phyloP scores from a whole-genome alignment of 108 stramenopile genomes.

The Stephanodiscus triporus region DNA sequence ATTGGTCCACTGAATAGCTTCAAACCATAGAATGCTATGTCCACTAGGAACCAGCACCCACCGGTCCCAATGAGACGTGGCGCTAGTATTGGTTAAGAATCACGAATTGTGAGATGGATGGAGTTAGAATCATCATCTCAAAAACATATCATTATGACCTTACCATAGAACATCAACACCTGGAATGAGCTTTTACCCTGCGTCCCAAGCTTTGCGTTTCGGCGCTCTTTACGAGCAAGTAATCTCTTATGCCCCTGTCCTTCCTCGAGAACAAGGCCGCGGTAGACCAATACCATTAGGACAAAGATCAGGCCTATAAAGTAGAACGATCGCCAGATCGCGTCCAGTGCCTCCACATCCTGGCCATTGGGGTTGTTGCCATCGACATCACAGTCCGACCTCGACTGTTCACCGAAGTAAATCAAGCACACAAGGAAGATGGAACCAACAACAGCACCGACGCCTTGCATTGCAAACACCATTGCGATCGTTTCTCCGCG shows the following conservation, averaged over 20 bases:
- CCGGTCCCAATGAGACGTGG: constrained; percentile 25
- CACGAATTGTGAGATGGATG: neutral
- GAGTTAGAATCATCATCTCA: neutral
- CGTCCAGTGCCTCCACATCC: neutral
- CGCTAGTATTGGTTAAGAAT: neutral
- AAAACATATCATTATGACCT: neutral
- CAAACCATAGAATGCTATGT: constrained; percentile 37
- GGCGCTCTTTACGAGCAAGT: neutral
- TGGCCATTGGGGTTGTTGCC: constrained; percentile 8
- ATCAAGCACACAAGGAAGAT: constrained; percentile 25
- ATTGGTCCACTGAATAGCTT: constrained; percentile 37
- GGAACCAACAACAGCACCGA: constrained; percentile 30
- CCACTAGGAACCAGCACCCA: constrained; percentile 24
- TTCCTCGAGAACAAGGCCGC: constrained; percentile 25
- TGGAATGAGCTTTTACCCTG: neutral
- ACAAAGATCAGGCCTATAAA: constrained; percentile 32
- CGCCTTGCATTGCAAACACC: constrained; percentile 45
- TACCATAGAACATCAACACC: constrained; percentile 7
- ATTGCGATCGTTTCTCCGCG: constrained; percentile 32
- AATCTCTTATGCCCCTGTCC: constrained; percentile 1
- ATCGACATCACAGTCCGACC: constrained; percentile 7
- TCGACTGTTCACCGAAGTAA: constrained; percentile 17
- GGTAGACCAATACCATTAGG: constrained; percentile 22
- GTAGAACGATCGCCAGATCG: constrained; percentile 26
- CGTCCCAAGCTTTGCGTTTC: neutral